Conservation (phyloP, 73 alveolate species). For the Paramecium caudatum region DNA sequence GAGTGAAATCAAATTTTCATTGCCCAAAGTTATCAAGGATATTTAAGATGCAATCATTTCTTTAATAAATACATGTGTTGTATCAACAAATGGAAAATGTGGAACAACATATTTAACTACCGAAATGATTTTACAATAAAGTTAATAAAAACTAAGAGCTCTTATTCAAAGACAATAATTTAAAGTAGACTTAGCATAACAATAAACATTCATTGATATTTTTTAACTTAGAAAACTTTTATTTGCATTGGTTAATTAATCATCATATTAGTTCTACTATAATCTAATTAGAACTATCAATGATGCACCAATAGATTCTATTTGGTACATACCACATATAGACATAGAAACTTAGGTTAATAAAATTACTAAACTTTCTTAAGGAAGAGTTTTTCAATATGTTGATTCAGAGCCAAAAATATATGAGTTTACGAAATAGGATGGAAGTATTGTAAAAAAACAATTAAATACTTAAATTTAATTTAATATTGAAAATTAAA, state of each 20-base stretch:
- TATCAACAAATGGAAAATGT: slow-evolving; percentile 19
- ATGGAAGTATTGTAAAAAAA: background rate
- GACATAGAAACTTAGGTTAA: background rate
- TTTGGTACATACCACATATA: slow-evolving; percentile 39
- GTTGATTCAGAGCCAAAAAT: background rate
- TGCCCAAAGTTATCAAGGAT: background rate
- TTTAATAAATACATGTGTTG: background rate
- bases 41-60: background rate
- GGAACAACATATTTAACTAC: slow-evolving; percentile 1
- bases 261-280: slow-evolving; percentile 1
- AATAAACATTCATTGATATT: slow-evolving; percentile 17
- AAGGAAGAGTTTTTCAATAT: background rate
- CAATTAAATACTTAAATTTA: slow-evolving; percentile 39
- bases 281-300: background rate
- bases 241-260: background rate
- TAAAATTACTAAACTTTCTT: background rate
- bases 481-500: slow-evolving; percentile 8
- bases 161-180: background rate
- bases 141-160: background rate
- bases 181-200: background rate
- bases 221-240: slow-evolving; percentile 31
- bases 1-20: background rate
- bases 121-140: background rate
- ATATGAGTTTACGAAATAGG: background rate
- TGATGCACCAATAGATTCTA: slow-evolving; percentile 43